Percentiles rank a stretch among this genome's conserved stretches.
phyloP scores from a whole-genome alignment of 176 grass and related monocot genomes.

The Rhipidocladum racemiflorum region DNA sequence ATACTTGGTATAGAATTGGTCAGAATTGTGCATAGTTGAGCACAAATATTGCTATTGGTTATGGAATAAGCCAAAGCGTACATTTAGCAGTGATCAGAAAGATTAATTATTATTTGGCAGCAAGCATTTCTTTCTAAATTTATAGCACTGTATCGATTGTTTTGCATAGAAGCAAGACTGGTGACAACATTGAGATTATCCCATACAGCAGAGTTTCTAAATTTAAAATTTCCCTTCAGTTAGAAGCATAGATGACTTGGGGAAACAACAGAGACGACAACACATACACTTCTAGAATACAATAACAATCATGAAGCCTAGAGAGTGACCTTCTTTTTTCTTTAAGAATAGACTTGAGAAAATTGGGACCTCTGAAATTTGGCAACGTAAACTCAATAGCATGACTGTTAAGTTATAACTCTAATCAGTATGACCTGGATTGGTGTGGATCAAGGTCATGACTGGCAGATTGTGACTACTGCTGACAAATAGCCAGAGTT shows the following conservation, averaged over 20 bases:
- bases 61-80: not conserved
- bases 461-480: not conserved
- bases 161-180: conserved; percentile 22
- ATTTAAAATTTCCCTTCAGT: conserved; percentile 37
- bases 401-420: conserved; percentile 4
- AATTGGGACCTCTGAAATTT: not conserved
- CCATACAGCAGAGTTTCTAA: not conserved
- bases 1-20: not conserved
- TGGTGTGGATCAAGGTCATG: conserved; percentile 20
- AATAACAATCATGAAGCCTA: conserved; percentile 22
- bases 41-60: not conserved
- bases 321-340: conserved; percentile 20
- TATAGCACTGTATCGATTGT: not conserved
- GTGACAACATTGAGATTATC: conserved; percentile 18
- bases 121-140: not conserved
- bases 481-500: not conserved
- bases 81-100: not conserved
- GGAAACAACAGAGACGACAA: conserved; percentile 37
- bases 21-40: not conserved
- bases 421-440: not conserved
- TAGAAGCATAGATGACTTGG: conserved; percentile 36
- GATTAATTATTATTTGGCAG: not conserved
- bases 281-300: conserved; percentile 36
- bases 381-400: conserved; percentile 15
- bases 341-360: conserved; percentile 23